These are phyloP conservation scores for Apodospora peruviana DNA, from an alignment of 495 filamentous ascomycete genomes.

Conservation along the genomic window DNA sequence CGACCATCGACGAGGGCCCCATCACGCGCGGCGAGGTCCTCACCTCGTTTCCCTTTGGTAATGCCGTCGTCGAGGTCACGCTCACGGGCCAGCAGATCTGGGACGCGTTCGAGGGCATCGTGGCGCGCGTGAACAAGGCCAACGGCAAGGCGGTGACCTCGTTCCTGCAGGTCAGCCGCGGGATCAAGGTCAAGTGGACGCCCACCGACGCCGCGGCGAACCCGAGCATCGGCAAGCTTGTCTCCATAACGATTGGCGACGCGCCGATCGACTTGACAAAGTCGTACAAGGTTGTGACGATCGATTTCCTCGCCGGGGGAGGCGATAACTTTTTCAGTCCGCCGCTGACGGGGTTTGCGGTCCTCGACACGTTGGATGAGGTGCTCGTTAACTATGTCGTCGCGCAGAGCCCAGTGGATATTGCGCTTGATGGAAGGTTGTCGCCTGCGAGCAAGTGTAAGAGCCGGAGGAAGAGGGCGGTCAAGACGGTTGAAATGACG, in stretches of 20 bases:
- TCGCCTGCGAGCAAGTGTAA: background rate
- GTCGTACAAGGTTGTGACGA: constrained; percentile 46
- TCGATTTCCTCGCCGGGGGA: constrained; percentile 50
- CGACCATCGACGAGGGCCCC: constrained; percentile 45
- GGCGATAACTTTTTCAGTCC: constrained; percentile 50
- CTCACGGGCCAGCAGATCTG: constrained; percentile 43
- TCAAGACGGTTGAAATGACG: no score
- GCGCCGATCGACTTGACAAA: constrained; percentile 26
- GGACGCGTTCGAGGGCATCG: constrained; percentile 45
- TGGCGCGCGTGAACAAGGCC: constrained; percentile 36
- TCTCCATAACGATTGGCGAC: constrained; percentile 36
- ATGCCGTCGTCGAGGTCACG: constrained; percentile 44
- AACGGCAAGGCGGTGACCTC: constrained; percentile 44
- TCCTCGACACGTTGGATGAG: constrained; percentile 47
- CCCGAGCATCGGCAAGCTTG: constrained; percentile 27
- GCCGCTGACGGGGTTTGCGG: constrained; percentile 25
- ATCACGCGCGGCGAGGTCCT: constrained; percentile 52
- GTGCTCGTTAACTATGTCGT: constrained; percentile 43
- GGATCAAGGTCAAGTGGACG: constrained; percentile 44
- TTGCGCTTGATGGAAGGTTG: constrained; percentile 40
- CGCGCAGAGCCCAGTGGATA: constrained; percentile 38
- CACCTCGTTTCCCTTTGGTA: constrained; percentile 54
- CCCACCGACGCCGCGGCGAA: constrained; percentile 28
- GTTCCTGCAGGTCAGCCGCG: constrained; percentile 46
- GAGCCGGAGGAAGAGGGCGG: background rate